Percentiles rank a stretch among this genome's conserved stretches.
These are phyloP conservation scores for Pseudozyma sp. DNA, from an alignment of 1,284 basidiomycete species.

Conservation along the genomic window DNA sequence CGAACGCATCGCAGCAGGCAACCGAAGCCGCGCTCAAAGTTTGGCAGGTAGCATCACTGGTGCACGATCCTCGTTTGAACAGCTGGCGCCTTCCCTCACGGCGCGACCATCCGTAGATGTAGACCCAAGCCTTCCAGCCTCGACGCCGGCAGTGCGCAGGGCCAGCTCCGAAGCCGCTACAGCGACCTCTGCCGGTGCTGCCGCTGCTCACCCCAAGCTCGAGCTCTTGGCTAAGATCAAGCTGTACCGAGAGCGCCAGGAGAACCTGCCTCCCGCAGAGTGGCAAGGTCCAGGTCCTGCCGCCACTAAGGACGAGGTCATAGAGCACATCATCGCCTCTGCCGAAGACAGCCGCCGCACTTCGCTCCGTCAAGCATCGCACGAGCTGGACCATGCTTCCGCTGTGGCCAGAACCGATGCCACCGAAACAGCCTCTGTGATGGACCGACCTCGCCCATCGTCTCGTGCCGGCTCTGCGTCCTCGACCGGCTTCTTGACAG, in stretches of 20 bases:
- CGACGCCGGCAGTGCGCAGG: conserved; percentile 2
- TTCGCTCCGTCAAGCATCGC: conserved; percentile 27
- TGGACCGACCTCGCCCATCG: conserved; percentile 32
- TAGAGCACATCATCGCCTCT: conserved; percentile 43
- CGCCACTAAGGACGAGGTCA: conserved; percentile 49
- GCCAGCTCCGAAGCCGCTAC: conserved; percentile 37
- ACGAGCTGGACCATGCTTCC: conserved; percentile 9
- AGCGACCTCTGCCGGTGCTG: conserved; percentile 2
- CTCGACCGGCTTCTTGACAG: conserved; percentile 21
- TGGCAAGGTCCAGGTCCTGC: conserved; percentile 51
- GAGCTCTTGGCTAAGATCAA: conserved; percentile 61
- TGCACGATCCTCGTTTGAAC: conserved; percentile 23
- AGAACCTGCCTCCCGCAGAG: conserved; percentile 54
- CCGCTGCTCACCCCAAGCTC: conserved; percentile 23
- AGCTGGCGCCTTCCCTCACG: conserved; percentile 5
- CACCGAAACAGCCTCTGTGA: conserved; percentile 11
- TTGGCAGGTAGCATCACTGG: conserved; percentile 23
- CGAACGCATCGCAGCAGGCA: conserved; percentile 41
- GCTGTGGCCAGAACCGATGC: neutral
- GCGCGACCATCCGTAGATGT: conserved; percentile 22
- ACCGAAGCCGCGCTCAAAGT: conserved; percentile 43
- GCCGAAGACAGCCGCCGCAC: conserved; percentile 23
- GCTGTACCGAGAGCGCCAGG: conserved; percentile 60
- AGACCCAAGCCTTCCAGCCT: conserved; percentile 3
- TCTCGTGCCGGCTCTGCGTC: conserved; percentile 28